A percentile compares a stretch with the other conserved stretches of the same genome.
phyloP scores from a whole-genome alignment of 768 basidiomycete species.

The Mycena capillaripes region DNA sequence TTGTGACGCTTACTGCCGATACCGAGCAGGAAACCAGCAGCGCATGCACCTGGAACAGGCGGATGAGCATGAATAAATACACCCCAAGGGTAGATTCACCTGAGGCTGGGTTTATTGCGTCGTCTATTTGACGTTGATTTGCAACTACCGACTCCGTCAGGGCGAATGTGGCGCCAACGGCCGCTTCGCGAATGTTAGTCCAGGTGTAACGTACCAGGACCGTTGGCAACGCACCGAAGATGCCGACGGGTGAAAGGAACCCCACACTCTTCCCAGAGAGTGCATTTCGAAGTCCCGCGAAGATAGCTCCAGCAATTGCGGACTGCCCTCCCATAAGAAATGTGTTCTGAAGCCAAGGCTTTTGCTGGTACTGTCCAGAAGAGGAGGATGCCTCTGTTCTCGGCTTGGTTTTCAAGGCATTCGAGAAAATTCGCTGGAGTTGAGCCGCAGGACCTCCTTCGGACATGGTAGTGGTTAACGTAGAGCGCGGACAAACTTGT shows the following conservation, averaged over 20 bases:
- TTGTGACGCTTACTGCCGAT: slow-evolving; percentile 71
- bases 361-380: slow-evolving; percentile 4
- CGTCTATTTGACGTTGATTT: slow-evolving; percentile 84
- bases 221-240: slow-evolving; percentile 79
- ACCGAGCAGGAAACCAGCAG: slow-evolving; percentile 93
- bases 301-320: slow-evolving; percentile 43
- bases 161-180: slow-evolving; percentile 90
- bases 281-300: slow-evolving; percentile 89
- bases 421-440: slow-evolving; percentile 5
- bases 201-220: slow-evolving; percentile 1
- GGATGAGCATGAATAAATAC: neutral
- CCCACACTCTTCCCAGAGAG: slow-evolving; percentile 84
- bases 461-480: slow-evolving; percentile 3
- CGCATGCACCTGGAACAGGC: slow-evolving; percentile 72
- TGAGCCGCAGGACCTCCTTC: slow-evolving; percentile 13
- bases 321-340: slow-evolving; percentile 29
- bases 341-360: slow-evolving; percentile 20
- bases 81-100: slow-evolving; percentile 44
- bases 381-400: neutral
- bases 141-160: slow-evolving; percentile 85
- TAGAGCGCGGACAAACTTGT: neutral
- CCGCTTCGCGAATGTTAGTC: slow-evolving; percentile 64
- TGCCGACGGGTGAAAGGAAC: slow-evolving; percentile 90
- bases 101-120: slow-evolving; percentile 85
- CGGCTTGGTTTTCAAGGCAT: neutral